Evolutionary conservation across 2,329 filamentous ascomycete genomes (phyloP).

Genomic region (Arthrobotrys conoides): DNA sequence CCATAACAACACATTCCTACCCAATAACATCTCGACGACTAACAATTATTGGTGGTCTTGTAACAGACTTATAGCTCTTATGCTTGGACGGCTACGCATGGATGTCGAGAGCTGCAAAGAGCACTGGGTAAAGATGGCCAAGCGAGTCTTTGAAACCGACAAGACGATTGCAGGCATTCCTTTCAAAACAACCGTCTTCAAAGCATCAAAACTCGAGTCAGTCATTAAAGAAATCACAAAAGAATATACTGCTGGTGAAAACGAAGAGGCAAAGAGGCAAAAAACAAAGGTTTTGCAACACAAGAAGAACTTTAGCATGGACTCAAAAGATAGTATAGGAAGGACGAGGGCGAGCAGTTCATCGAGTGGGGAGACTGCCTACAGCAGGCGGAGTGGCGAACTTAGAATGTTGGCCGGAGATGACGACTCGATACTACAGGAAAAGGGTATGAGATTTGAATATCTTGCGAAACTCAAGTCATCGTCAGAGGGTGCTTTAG

Average conservation of each 20-base stretch:
- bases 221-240: constrained; percentile 89
- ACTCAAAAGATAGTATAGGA: constrained; percentile 23
- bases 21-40: constrained; percentile 7
- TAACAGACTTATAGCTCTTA: constrained; percentile 69
- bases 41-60: background rate
- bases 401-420: constrained; percentile 78
- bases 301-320: constrained; percentile 24
- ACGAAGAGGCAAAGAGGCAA: constrained; percentile 68
- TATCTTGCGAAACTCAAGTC: constrained; percentile 37
- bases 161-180: constrained; percentile 97
- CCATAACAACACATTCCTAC: constrained; percentile 32
- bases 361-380: constrained; percentile 73
- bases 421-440: constrained; percentile 14
- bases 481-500: constrained; percentile 17
- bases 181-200: constrained; percentile 90
- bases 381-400: constrained; percentile 93
- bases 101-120: constrained; percentile 97
- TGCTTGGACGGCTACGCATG: constrained; percentile 91
- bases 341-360: constrained; percentile 42
- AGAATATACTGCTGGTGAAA: constrained; percentile 81
- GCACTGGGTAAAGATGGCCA: constrained; percentile 93
- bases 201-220: constrained; percentile 93
- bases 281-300: constrained; percentile 15
- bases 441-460: constrained; percentile 43
- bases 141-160: constrained; percentile 95